phyloP scores from a whole-genome alignment of 2,329 filamentous ascomycete species.

The Sclerotinia borealis region DNA sequence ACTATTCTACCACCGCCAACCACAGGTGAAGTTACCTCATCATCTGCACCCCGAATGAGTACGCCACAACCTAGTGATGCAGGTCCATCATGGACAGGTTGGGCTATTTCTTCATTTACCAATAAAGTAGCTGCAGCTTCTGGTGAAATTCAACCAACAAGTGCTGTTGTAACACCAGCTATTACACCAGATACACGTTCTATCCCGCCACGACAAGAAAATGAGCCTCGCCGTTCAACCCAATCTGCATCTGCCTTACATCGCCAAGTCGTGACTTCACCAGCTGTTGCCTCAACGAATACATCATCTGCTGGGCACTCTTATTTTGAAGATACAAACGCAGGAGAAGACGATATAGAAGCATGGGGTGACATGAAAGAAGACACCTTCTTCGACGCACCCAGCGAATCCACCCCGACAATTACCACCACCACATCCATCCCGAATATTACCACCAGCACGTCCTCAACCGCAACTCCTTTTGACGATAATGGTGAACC shows the following conservation, averaged over 20 bases:
- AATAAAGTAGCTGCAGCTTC: constrained; percentile 82
- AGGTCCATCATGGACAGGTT: constrained; percentile 76
- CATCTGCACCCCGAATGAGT: constrained; percentile 63
- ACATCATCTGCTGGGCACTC: constrained; percentile 42
- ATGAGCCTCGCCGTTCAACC: constrained; percentile 32
- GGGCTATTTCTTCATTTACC: constrained; percentile 97
- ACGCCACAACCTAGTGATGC: constrained; percentile 64
- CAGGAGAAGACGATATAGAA: constrained; percentile 58
- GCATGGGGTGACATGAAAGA: constrained; percentile 65
- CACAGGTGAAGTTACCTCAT: constrained; percentile 38
- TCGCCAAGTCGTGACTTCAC: constrained; percentile 52
- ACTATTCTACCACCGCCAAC: constrained; percentile 64
- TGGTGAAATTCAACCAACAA: constrained; percentile 68
- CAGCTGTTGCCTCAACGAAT: constrained; percentile 39
- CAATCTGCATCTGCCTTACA: constrained; percentile 53
- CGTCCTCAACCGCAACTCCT: constrained; percentile 39
- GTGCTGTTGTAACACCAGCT: constrained; percentile 40
- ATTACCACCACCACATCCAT: constrained; percentile 21
- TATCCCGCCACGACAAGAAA: constrained; percentile 36
- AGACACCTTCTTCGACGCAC: constrained; percentile 42
- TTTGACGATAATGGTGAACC: constrained; percentile 85
- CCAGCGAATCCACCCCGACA: constrained; percentile 20
- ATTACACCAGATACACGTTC: constrained; percentile 40
- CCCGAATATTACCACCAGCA: constrained; percentile 20
- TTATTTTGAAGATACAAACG: constrained; percentile 50